Evolutionary conservation across 768 basidiomycete species (phyloP), one percentile per base, ranked within the genome.

Genomic region (Amanita polypyramis): DNA sequence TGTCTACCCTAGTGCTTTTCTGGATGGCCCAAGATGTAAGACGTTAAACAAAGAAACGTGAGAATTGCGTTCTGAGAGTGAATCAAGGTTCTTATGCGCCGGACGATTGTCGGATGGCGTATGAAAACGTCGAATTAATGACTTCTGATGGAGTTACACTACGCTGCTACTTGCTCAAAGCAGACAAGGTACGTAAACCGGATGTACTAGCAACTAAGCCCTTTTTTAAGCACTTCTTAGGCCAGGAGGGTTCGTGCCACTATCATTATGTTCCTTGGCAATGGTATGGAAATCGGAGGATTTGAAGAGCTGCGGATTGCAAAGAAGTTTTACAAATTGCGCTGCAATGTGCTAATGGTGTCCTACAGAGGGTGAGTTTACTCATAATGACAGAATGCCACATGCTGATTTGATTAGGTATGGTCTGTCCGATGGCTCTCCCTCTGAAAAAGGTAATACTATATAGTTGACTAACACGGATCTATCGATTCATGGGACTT

Each of bases 201-300:
- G 23, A 14, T 12, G 15, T 7, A 5, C 23, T 34, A n/a, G 2
- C 17, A 9, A 12, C 10, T 5, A 11, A 4, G 30, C 14, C 9
- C 27, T 27, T 12, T 33, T 11, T 14, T 17, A 41, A 42, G 19
- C 20, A 4, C n/a, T 15, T 14, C 12, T 37, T 32, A 40, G 47
- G 36, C 17, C 39, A 29, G 15, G 12, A 43, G 23, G 4, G 17
- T 47, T 11, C 45, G 45, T 19, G 57, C 53, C 6, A 58, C 53
- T 6, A 41, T 58, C 6, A 53, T 58, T 7, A 49, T 56, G 39
- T 58, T 58, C 27, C 55, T 53, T 32, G 57, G 57, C 3, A 58
- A 58, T 51, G 57, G 52, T 0, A 52, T 54, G 50, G 52, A 54
- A 25, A 53, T 53, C 23, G 50, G 50, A 3, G 56, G 50, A 15